These are phyloP conservation scores for Vicia faba DNA, from an alignment of 306 rosid species.

Conservation along the genomic window DNA sequence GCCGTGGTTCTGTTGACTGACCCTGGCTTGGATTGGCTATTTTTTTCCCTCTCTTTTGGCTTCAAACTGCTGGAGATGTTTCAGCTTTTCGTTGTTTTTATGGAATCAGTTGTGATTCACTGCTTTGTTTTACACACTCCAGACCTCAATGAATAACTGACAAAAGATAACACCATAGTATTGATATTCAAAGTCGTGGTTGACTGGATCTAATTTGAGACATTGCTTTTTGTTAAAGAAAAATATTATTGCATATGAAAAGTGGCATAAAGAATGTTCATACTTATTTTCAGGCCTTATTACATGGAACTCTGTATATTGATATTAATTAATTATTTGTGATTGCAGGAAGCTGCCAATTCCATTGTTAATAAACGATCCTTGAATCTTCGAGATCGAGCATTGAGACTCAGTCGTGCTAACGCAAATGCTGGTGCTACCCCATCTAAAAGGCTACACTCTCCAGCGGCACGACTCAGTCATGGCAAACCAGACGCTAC, in stretches of 20 bases:
- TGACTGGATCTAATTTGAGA: constrained; percentile 13
- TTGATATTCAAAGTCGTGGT: constrained; percentile 6
- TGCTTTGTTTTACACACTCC: not conserved
- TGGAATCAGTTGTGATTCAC: constrained; percentile 10
- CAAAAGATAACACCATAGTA: not conserved
- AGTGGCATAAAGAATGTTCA: not conserved
- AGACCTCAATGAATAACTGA: not conserved
- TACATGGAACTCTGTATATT: not conserved
- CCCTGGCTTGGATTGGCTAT: constrained; percentile 1
- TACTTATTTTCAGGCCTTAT: constrained; percentile 9
- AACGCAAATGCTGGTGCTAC: constrained; percentile 53
- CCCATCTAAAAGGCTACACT: constrained; percentile 54
- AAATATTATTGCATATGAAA: not conserved
- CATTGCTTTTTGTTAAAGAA: constrained; percentile 1
- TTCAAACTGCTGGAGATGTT: not conserved
- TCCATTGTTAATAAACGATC: constrained; percentile 55
- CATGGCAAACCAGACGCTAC: constrained; percentile 59
- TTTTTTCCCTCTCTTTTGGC: not conserved
- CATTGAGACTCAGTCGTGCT: constrained; percentile 63
- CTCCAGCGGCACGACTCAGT: constrained; percentile 10
- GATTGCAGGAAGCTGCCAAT: constrained; percentile 79
- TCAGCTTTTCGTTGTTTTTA: not conserved
- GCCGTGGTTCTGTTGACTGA: not conserved
- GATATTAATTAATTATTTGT: constrained; percentile 18
- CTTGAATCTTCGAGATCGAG: constrained; percentile 73